Evolutionary conservation across 345 rosid species (phyloP), one percentile per base, ranked within the genome.

Genomic region (Toxicodendron radicans): DNA sequence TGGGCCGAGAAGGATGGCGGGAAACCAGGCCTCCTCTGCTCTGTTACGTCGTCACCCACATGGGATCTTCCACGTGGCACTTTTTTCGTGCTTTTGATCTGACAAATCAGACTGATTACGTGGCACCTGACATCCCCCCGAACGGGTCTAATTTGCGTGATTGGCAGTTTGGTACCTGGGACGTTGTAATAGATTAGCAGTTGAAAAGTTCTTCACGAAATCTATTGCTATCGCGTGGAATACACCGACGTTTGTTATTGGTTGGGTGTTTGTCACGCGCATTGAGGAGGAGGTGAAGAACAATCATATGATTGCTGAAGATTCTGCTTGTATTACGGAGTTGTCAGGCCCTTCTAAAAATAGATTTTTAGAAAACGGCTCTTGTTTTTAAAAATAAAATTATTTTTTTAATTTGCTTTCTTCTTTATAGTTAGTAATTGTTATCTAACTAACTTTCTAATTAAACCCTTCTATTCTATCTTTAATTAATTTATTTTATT

Each of bases 1-100:
- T n/a, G 70, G 73, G 77, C 76, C 77, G 56, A 27, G 79, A 71
- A 60, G 75, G 75, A 32, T 73, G 84, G 85, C 81, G 78, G 81
- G 86, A 77, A 75, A 71, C 79, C 45, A 60, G 83, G 56, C 51
- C 77, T 30, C 14, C 77, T 35, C 14, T 8, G 56, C 77, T 35
- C 14, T 8, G 56, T 72, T 65, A 60, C 71, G 41, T 70, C 71
- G 17, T 14, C 49, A 41, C 75, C 79, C 79, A 73, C 83, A 62
- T 76, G 84, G 63, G 58, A 20, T 20, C 8, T 45, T 64, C 75
- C 86, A 75, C 84, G 79, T 84, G 85, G 53, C 64, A 21, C 0
- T 0, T 4, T 41, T 41, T 18, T 18, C 2, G 27, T 3, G 30
- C 62, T 6, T 3, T 21, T 24, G 38, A 62, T 72, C 48, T 76